phyloP scores from a whole-genome alignment of 2,329 filamentous ascomycete species.

The Fusarium oxysporum region DNA sequence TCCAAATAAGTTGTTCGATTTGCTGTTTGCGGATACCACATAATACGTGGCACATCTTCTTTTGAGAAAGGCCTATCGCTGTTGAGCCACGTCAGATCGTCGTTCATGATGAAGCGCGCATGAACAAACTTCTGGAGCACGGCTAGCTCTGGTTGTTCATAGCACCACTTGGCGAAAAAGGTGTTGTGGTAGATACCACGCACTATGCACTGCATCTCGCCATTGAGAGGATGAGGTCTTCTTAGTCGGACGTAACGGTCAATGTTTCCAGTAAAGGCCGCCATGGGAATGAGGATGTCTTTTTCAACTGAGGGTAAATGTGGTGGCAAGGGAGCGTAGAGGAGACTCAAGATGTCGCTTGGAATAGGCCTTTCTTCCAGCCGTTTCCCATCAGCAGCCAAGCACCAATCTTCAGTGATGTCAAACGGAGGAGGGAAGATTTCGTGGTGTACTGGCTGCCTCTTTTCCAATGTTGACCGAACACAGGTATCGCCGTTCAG shows the following conservation, averaged over 20 bases:
- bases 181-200: slow-evolving; percentile 8
- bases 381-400: background rate
- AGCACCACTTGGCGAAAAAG: slow-evolving; percentile 8
- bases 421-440: slow-evolving; percentile 5
- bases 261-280: slow-evolving; percentile 54
- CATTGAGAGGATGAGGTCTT: slow-evolving; percentile 33
- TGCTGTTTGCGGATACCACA: background rate
- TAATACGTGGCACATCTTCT: background rate
- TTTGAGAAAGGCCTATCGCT: background rate
- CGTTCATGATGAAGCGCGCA: slow-evolving; percentile 2
- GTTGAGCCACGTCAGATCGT: background rate
- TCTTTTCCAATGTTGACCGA: background rate
- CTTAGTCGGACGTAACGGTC: slow-evolving; percentile 54
- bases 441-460: background rate
- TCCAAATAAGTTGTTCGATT: background rate
- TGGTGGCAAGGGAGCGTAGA: slow-evolving; percentile 47
- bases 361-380: background rate
- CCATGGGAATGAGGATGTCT: slow-evolving; percentile 51
- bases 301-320: slow-evolving; percentile 54
- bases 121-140: background rate
- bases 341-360: background rate
- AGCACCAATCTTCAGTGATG: slow-evolving; percentile 17
- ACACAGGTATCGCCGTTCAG: slow-evolving; percentile 28
- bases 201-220: slow-evolving; percentile 4
- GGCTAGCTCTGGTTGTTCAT: background rate